Evolutionary conservation across 352 stramenopile genomes (phyloP), one percentile per base, ranked within the genome.

Genomic region (Phytophthora fragariaefolia): DNA sequence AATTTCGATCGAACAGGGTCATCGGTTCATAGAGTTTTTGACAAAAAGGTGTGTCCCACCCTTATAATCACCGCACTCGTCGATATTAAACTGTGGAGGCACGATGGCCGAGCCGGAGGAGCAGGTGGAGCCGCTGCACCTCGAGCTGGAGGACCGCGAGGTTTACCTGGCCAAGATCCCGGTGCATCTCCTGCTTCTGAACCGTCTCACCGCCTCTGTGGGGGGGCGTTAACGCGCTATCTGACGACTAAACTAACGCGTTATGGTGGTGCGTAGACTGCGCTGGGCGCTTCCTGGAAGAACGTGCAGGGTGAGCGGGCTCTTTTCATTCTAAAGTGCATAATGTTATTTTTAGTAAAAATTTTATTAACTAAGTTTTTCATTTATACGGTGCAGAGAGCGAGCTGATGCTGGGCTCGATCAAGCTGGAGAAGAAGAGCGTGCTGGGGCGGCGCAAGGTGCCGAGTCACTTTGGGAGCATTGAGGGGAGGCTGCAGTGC

Each of bases 141-240:
- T 96, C 42, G 87, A 96, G 63, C 82, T 93, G 27, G 85, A 96
- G 76, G 85, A 93, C 72, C 85, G 87, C 48, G 85, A 96, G 75
- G 82, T 96, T 58, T 96, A 94, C 63, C 77, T 96, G 51, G 87
- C 86, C 46, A 96, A 96, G 73, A 88, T 96, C 36, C 87, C 87
- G 70, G 87, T 96, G 65, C 50, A 73, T 67, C 1, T 10, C 4
- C n/a, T 36, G 64, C 36, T 63, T 48, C 18, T 27, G 3, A 2
- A 24, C 8, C 13, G 23, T 32, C 13, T 28, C 38, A 12, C 51
- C 28, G 18, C 18, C 27, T 66, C 17, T 23, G 2, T 6, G 40
- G 4, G 6, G 15, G 15, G 10, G 23, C n/a, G n/a, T 52, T 38
- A 62, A n/a, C n/a, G 40, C 32, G 17, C 4, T 64, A 47, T 24